Percentiles rank a stretch among this genome's conserved stretches.
These are phyloP conservation scores for Aspergillus eucalypticola DNA, from an alignment of 2,329 filamentous ascomycete species.

Conservation along the genomic window DNA sequence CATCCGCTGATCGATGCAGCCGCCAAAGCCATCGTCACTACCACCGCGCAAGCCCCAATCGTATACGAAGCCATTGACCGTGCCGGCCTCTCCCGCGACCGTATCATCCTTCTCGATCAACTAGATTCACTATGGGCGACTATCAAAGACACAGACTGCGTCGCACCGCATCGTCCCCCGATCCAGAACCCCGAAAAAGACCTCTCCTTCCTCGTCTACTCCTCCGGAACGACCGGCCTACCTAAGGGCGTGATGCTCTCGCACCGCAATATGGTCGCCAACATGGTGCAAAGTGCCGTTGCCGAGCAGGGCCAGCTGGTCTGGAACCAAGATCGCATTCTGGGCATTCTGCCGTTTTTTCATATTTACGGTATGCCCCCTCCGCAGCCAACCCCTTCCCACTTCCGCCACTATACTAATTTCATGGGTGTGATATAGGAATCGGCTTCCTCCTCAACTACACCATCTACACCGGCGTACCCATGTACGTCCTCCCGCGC, in stretches of 20 bases:
- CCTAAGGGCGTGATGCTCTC: constrained; percentile 28
- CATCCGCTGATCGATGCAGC: constrained; percentile 14
- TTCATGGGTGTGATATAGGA: neutral
- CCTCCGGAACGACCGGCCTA: constrained; percentile 30
- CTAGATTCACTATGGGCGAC: neutral
- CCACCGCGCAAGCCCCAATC: constrained; percentile 4
- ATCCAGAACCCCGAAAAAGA: constrained; percentile 9
- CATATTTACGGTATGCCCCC: constrained; percentile 19
- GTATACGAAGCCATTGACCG: constrained; percentile 13
- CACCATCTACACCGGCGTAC: constrained; percentile 14
- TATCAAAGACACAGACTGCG: neutral
- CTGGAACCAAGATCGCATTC: constrained; percentile 12
- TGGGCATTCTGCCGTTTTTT: constrained; percentile 20
- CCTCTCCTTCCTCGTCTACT: constrained; percentile 28
- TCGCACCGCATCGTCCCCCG: constrained; percentile 4
- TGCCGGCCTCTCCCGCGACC: constrained; percentile 10
- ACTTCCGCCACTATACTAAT: too few species aligned
- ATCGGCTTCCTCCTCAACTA: constrained; percentile 19
- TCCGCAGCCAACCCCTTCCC: too few species aligned
- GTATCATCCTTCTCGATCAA: constrained; percentile 16
- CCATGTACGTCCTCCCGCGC: constrained; percentile 13
- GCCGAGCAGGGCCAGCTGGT: constrained; percentile 13
- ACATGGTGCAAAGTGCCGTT: constrained; percentile 10
- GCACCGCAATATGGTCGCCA: constrained; percentile 20
- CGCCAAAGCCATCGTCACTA: constrained; percentile 16